These are phyloP conservation scores for Colletotrichum tropicicola DNA, from an alignment of 2,329 filamentous ascomycete species.

Conservation along the genomic window DNA sequence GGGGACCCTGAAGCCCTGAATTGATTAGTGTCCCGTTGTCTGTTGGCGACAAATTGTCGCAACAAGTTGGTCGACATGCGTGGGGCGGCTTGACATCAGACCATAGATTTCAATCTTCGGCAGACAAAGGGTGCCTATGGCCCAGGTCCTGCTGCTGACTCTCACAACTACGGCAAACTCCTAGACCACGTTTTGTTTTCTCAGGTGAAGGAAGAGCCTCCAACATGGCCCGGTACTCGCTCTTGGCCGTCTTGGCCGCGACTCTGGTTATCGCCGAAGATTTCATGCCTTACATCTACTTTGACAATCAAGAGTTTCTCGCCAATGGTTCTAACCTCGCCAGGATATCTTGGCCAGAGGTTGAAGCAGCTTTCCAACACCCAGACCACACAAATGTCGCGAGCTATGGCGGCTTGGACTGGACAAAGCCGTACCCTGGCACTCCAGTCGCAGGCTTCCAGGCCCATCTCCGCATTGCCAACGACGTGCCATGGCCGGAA, in stretches of 20 bases:
- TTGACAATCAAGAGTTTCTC: neutral
- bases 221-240: neutral
- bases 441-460: neutral
- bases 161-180: no score
- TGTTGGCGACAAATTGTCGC: no score
- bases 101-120: no score
- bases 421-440: neutral
- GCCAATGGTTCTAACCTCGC: neutral
- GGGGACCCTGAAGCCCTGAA: no score
- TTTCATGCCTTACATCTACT: neutral
- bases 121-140: no score
- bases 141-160: no score
- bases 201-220: no score
- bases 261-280: neutral
- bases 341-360: neutral
- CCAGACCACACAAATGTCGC: neutral
- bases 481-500: neutral
- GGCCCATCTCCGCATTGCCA: neutral
- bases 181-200: no score
- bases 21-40: no score
- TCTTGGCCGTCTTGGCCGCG: neutral
- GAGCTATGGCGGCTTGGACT: neutral
- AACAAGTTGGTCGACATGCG: no score
- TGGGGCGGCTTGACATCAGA: no score
- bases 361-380: neutral